Evolutionary conservation across 208 protist species (phyloP), one percentile per base, ranked within the genome.

Genomic region (Leptomonas pyrrhocoris): DNA sequence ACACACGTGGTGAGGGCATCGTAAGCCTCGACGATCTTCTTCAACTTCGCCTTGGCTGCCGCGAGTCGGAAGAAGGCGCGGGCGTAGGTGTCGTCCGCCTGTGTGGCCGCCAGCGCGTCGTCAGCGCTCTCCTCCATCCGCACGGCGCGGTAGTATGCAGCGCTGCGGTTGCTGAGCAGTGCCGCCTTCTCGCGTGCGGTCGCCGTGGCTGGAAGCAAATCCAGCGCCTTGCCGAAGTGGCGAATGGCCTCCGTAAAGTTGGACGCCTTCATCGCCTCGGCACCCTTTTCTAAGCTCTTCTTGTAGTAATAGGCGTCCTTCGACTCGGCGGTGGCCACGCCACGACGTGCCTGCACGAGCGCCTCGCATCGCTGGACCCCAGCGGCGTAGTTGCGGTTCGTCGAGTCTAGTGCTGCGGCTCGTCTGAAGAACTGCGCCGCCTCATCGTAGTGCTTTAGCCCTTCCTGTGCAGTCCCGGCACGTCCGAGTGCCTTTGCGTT

Each of bases 161-260:
- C 89, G 65, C 91, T 94, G 57, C 88, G 79, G 68, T 96, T 96
- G 49, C 78, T 74, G 7, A 89, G 66, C 30, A 96, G 76, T 23
- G 79, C 70, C 7, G 89, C 88, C 64, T 77, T 70, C 31, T 89
- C 86, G 2, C 82, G 60, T 25, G 58, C 28, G 28, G 55, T 65
- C 27, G 38, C 71, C 7, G 27, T 48, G 11, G 50, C 57, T 21
- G 81, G 70, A 25, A 88, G 63, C 23, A 90, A 73, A 36, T 93
- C 84, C 36, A 96, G 70, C n/a, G 88, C 88, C 68, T 91, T 89
- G 34, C 74, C 70, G 53, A 91, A 96, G 61, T 92, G 83, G 11
- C 89, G 88, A 18, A 91, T 81, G 5, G 91, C 88, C 70, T 91
- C 87, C 2, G 76, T 18, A 61, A 86, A 94, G 57, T 85, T 85